Evolutionary conservation across 1,284 basidiomycete species (phyloP), one percentile per base, ranked within the genome.

Genomic region (Ceratobasidium sp.): DNA sequence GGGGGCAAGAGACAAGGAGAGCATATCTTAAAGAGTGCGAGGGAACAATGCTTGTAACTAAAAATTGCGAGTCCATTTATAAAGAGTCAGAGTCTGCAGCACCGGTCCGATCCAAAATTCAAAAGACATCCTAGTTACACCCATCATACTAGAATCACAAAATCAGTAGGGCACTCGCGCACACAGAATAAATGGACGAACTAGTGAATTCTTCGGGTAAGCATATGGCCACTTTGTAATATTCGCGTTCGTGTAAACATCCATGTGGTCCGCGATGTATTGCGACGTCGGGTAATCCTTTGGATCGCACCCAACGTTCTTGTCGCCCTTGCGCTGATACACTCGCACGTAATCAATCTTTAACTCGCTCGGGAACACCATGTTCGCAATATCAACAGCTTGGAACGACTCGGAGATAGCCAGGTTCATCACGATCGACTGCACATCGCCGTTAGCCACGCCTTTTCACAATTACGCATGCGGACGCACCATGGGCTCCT

Each of bases 311-410:
- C 88, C 87, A 37, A 88, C 81, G 78, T 86, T 86, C 49, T 82
- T 81, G 34, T 83, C 78, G 37, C 83, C 81, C 39, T 83, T 81
- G 49, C 85, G 83, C 79, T 86, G 87, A 79, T 88, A 88, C 48
- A 90, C 85, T 19, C 89, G 83, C 13, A 90, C 84, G 79, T 88
- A 90, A 80, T 90, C 89, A 56, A 90, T 81, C 43, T 83, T 81
- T 82, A 88, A 83, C 77, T 85, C 81, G 34, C 83, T 82, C 4
- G 88, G 88, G 81, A 85, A 87, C 27, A 79, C 79, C 78, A 88
- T 79, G 22, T 83, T 62, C 1, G 77, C 64, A 48, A 83, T 79
- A 71, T 86, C 82, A 76, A 88, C 82, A 7, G 74, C 79, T 82
- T 93, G 86, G 81, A 88, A 87, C 76, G 86, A 86, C 51, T 81